These are phyloP conservation scores for Penicillium pulvis DNA, from an alignment of 495 filamentous ascomycete genomes.

Conservation along the genomic window DNA sequence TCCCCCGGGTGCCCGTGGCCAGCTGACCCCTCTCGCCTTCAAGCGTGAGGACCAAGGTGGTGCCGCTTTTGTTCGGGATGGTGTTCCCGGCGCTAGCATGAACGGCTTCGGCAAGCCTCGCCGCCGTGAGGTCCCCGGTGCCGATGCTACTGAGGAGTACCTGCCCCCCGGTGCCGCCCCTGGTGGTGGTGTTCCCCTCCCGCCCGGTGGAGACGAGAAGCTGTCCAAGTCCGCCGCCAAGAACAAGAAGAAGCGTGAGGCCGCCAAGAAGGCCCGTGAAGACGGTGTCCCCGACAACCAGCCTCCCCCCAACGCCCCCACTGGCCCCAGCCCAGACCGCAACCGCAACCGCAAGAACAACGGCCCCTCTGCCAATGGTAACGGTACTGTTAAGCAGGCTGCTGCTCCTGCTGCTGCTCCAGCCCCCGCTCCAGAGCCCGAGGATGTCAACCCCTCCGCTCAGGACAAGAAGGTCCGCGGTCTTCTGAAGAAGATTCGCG, in stretches of 20 bases:
- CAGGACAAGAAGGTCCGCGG: constrained; percentile 89
- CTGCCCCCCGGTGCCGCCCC: constrained; percentile 68
- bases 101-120: constrained; percentile 81
- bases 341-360: constrained; percentile 41
- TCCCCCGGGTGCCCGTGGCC: constrained; percentile 91
- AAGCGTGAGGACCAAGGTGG: constrained; percentile 98
- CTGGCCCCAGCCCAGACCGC: constrained; percentile 43
- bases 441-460: constrained; percentile 38
- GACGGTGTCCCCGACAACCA: constrained; percentile 54
- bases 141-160: constrained; percentile 61
- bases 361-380: constrained; percentile 30
- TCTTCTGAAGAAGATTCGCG: constrained; percentile 93
- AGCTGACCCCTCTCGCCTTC: constrained; percentile 87
- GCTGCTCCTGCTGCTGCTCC: constrained; percentile 20
- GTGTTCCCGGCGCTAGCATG: constrained; percentile 60
- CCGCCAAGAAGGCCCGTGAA: constrained; percentile 84
- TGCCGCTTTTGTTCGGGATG: constrained; percentile 83
- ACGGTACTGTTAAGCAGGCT: constrained; percentile 19
- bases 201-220: constrained; percentile 59
- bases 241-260: constrained; percentile 99
- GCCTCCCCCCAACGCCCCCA: constrained; percentile 65
- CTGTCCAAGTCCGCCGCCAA: constrained; percentile 87
- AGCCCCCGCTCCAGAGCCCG: constrained; percentile 26
- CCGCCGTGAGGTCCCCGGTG: constrained; percentile 77
- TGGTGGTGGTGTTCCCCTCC: constrained; percentile 68